Conservation (phyloP, 1,284 basidiomycete species). For the Puccinia triticina region DNA sequence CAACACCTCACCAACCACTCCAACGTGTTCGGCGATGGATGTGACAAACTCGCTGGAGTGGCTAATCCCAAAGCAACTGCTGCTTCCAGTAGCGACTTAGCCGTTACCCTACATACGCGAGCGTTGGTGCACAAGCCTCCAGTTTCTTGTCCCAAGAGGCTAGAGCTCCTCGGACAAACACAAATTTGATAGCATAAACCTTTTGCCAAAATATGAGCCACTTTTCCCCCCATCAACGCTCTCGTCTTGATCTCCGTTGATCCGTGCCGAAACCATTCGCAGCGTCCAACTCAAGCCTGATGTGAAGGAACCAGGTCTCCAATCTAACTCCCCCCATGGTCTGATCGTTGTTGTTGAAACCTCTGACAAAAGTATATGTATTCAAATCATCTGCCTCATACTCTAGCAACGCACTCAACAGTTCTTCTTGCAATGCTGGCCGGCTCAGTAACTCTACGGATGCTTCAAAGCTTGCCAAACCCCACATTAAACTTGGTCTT, state of each 20-base stretch:
- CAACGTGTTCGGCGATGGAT: conserved; percentile 55
- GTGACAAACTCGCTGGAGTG: conserved; percentile 59
- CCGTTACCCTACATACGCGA: neutral
- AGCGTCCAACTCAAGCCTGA: neutral
- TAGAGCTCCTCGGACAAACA: too few species aligned
- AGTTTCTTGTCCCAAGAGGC: too few species aligned
- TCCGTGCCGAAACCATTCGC: neutral
- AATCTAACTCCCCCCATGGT: neutral
- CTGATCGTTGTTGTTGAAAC: neutral
- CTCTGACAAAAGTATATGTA: neutral
- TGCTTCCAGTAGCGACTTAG: conserved; percentile 76
- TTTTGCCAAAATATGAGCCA: neutral
- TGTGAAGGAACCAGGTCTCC: neutral
- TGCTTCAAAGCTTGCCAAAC: neutral
- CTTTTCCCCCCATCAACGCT: neutral
- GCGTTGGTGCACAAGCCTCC: neutral
- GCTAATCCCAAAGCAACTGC: conserved; percentile 73
- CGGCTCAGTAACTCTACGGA: too few species aligned
- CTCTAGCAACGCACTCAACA: neutral
- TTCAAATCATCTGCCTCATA: neutral
- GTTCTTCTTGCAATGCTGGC: neutral
- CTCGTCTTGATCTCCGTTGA: neutral
- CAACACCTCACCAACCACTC: conserved; percentile 46
- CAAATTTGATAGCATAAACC: neutral
- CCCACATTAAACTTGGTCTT: neutral